Evolutionary conservation across 768 basidiomycete genomes (phyloP).

Genomic region (Rossbeevera mucosa): DNA sequence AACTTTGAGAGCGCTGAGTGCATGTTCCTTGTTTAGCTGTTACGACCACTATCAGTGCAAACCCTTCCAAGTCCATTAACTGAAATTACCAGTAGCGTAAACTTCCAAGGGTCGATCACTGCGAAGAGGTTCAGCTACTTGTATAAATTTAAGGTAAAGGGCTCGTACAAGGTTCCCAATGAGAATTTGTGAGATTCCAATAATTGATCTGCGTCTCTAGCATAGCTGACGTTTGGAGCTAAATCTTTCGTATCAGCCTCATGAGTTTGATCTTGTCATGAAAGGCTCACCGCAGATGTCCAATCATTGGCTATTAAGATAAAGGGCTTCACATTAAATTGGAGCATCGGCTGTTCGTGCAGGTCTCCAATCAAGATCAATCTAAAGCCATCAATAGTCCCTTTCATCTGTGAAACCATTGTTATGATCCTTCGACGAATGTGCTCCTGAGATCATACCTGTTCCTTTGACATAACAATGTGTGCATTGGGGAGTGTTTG

Average conservation of each 20-base stretch:
- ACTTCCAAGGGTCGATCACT: slow-evolving; percentile 97
- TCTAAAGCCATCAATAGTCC: slow-evolving; percentile 86
- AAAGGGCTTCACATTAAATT: slow-evolving; percentile 84
- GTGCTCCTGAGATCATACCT: slow-evolving; percentile 45
- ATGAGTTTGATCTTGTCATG: neutral
- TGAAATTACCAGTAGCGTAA: slow-evolving; percentile 58
- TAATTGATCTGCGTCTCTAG: slow-evolving; percentile 84
- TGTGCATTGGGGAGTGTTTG: slow-evolving; percentile 34
- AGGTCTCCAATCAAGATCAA: slow-evolving; percentile 91
- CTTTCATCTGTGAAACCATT: slow-evolving; percentile 57
- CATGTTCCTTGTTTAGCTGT: slow-evolving; percentile 52
- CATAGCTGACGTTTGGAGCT: slow-evolving; percentile 83
- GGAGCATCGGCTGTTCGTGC: slow-evolving; percentile 91
- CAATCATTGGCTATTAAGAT: slow-evolving; percentile 82
- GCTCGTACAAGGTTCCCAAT: slow-evolving; percentile 87
- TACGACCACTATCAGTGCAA: slow-evolving; percentile 9
- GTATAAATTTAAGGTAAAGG: neutral
- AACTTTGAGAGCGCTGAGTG: slow-evolving; percentile 50
- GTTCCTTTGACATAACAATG: slow-evolving; percentile 71
- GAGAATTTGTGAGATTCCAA: slow-evolving; percentile 96
- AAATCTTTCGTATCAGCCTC: slow-evolving; percentile 3
- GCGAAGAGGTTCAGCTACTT: slow-evolving; percentile 9
- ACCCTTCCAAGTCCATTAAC: neutral
- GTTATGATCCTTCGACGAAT: slow-evolving; percentile 2
- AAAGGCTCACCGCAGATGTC: slow-evolving; percentile 72